Base-by-base conservation (phyloP, 2,329 filamentous ascomycete genomes). In the Diaporthe sp. region DNA sequence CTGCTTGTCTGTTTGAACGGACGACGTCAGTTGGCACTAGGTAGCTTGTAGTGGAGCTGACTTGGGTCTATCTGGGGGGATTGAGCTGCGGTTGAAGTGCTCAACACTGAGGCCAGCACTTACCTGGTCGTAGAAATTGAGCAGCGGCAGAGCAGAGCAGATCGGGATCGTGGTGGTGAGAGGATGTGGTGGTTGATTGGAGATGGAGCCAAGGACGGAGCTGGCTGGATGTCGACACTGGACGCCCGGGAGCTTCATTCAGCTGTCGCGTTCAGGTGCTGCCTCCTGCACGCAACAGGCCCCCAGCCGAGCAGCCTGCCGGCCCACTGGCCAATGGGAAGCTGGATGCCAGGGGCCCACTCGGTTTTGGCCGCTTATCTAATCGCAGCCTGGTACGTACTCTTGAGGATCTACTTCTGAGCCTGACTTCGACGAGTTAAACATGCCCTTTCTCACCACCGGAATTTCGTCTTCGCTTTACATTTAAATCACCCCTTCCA, bases 261-360 rank as follows among this genome's bases (percentile, higher is more conserved):
- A 70, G 62, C 80, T 81, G 53, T 81, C 80, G 81, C 80, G 80
- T 81, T 77, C 77, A 67, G 78, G 79, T 81, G 80, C 79, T 81
- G 80, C 81, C 81, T 81, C 62, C 65, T 12, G 31, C 31, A 42
- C 71, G 19, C 44, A 62, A 28, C 42, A 39, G 57, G 51, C n/a
- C 60, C 37, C 19, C 62, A 15, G 61, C 70, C 22, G 1, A 46
- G 46, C 58, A 31, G 71, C 71, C 71, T 73, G 58, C 58, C 6
- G 4, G 4, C 13, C 34, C 44, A 19, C 67, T 72, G 73, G 44
- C 73, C 73, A 75, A 44, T 71, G 25, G 42, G 22, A 17, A 68
- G 62, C 62, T 49, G 46, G 7, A 19, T 19, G 13, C 1, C 6
- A 5, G 13, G 22, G 44, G 13, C 28, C 62, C 62, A 37, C 28